Conservation (phyloP, 345 rosid species). For the Theobroma cacao region DNA sequence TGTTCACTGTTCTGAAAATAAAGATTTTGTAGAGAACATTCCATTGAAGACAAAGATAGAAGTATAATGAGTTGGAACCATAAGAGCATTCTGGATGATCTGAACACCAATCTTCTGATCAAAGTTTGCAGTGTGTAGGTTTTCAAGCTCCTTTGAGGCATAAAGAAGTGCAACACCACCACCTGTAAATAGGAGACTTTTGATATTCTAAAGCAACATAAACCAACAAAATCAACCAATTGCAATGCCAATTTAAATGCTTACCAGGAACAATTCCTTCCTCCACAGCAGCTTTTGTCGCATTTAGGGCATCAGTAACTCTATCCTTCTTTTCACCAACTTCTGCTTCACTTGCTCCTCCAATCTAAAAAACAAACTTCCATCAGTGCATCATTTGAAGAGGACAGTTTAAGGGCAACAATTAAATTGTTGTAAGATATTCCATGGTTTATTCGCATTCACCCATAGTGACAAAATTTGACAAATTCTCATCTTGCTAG, state of each 20-base stretch:
- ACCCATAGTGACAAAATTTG: neutral
- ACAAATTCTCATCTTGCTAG: neutral
- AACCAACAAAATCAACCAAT: neutral
- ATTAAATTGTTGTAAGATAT: neutral
- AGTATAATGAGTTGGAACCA: constrained; percentile 16
- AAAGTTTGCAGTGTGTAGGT: constrained; percentile 23
- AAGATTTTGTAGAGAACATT: neutral
- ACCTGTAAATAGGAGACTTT: constrained; percentile 8
- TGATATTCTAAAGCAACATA: neutral
- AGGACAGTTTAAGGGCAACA: neutral
- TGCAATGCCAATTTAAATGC: neutral
- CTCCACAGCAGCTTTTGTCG: constrained; percentile 30
- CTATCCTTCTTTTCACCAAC: constrained; percentile 30
- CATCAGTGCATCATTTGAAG: neutral
- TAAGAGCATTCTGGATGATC: constrained; percentile 31
- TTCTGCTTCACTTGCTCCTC: constrained; percentile 37
- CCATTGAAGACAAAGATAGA: neutral
- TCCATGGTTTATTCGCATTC: neutral
- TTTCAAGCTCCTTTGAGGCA: constrained; percentile 30
- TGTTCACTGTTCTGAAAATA: neutral
- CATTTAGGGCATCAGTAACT: constrained; percentile 33
- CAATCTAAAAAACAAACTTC: constrained; percentile 21
- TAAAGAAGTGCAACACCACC: constrained; percentile 33
- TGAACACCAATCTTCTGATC: constrained; percentile 34
- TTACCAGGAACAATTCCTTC: constrained; percentile 36